Base-by-base conservation (phyloP, 768 basidiomycete genomes). In the Solioccasus polychromus region DNA sequence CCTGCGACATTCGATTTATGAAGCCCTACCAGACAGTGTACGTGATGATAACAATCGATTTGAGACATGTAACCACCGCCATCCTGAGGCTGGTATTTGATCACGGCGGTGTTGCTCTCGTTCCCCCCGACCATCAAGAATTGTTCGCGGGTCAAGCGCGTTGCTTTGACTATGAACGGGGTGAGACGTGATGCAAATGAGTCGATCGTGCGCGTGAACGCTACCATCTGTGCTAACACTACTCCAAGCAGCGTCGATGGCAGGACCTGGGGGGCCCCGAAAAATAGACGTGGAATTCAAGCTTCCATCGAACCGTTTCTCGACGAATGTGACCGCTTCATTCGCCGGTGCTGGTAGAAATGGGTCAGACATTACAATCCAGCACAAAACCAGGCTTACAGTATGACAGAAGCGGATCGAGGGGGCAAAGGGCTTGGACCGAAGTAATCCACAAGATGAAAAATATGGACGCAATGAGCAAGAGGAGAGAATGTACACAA, bases 11-110 rank as follows among this genome's bases (percentile, higher is more conserved):
- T 23, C 23, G 3, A 22, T 12, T 19, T 19, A 7, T 23, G 2
- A 8, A 24, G 6, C 8, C 40, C n/a, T 20, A 52, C 51, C 25
- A 52, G 10, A 32, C 48, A 53, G 34, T 50, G 51, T 24, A 53
- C 7, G 29, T 45, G 39, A 31, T 50, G 51, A 24, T 44, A 37
- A 19, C 37, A 38, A 28, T 50, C 51, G 8, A 53, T 10, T 3
- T 50, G 29, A 2, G 44, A 44, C 48, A 53, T 46, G 25, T 50
- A 50, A 3, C 51, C 51, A 9, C 51, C 51, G 8, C 51, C 51
- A n/a, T 53, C 39, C 35, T 50, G 39, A 4, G 50, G 48, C 8
- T 28, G 35, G 24, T 41, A 53, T 37, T 35, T 50, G 30, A 24
- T 32, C 19, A 19, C 38, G 7, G 51, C 22, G 1, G 44, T 36